Conservation (phyloP, 169 alveolate species). For the Plasmodium coatneyi region DNA sequence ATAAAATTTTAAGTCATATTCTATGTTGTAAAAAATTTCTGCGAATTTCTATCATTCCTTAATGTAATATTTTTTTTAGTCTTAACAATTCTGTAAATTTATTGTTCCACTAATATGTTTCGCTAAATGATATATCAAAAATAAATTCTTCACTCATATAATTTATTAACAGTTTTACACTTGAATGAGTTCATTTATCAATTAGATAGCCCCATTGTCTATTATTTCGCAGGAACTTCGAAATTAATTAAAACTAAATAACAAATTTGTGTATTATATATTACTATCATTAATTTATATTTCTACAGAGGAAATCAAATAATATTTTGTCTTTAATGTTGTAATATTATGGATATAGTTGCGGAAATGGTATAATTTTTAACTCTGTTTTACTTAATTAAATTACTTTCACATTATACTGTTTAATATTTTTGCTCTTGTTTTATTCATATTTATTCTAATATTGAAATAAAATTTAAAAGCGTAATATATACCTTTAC, state of each 20-base stretch:
- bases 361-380: background rate
- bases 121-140: background rate
- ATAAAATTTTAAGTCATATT: background rate
- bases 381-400: background rate
- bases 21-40: background rate
- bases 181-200: background rate
- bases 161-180: background rate
- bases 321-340: background rate
- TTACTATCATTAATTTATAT: background rate
- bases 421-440: background rate
- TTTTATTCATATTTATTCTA: background rate
- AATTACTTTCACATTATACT: background rate
- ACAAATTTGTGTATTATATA: background rate
- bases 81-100: background rate
- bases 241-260: background rate
- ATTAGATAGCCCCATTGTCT: background rate
- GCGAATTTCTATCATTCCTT: background rate
- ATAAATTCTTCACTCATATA: background rate
- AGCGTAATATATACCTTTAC: background rate
- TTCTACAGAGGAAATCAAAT: background rate
- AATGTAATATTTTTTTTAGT: background rate
- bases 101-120: background rate
- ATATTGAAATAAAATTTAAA: background rate
- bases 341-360: background rate
- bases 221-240: background rate